A percentile compares a stretch with the other conserved stretches of the same genome.
Conservation (phyloP, 768 basidiomycete genomes). For the Mrakia blollopis region DNA sequence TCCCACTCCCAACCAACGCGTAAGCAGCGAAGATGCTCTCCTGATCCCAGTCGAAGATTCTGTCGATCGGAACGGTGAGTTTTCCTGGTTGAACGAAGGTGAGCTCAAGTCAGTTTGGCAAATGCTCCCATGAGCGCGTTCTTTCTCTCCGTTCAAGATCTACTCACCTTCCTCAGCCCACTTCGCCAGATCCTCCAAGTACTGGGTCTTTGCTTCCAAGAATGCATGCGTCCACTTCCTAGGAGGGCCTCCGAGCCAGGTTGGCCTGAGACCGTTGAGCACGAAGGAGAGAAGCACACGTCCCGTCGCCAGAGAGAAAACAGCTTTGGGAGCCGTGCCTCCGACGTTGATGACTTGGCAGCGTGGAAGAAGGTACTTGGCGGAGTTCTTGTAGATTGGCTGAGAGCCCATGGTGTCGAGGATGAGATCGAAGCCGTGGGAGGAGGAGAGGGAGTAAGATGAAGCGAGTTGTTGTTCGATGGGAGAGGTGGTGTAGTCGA, state of each 20-base stretch:
- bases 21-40: constrained; percentile 4
- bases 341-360: background rate
- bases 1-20: background rate
- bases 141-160: background rate
- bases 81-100: background rate
- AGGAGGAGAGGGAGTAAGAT: background rate
- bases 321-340: background rate
- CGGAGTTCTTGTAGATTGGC: background rate
- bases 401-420: constrained; percentile 13
- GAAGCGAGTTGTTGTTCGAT: background rate
- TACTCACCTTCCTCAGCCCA: constrained; percentile 17
- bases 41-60: constrained; percentile 3
- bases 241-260: background rate
- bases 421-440: constrained; percentile 21
- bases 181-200: background rate
- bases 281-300: background rate
- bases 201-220: background rate
- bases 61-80: constrained; percentile 18
- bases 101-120: background rate
- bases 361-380: background rate
- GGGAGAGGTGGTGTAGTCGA: constrained; percentile 23
- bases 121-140: too few relatives aligned
- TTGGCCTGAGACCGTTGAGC: background rate
- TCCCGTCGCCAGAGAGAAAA: background rate
- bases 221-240: background rate